A percentile compares a stretch with the other conserved stretches of the same genome.
Evolutionary conservation across 306 rosid species (phyloP).

Genomic region (Vicia villosa): DNA sequence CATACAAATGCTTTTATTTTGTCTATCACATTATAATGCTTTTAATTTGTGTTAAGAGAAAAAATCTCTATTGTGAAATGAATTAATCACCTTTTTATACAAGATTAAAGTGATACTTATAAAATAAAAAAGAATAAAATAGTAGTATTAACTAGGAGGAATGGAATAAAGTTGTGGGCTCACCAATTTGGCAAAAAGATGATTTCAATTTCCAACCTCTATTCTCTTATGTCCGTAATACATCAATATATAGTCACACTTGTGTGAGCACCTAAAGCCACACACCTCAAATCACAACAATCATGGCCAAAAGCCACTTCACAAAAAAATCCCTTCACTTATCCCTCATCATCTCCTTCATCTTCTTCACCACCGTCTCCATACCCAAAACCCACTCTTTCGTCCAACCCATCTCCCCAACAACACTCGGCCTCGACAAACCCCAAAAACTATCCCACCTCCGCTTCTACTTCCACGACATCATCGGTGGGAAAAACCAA

Average conservation of each 20-base stretch:
- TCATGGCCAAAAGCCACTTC: slow-evolving; percentile 34
- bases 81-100: no score
- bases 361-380: not conserved
- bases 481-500: slow-evolving; percentile 45
- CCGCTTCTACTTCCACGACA: slow-evolving; percentile 47
- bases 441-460: slow-evolving; percentile 54
- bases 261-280: not conserved
- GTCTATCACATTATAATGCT: no score
- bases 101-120: no score
- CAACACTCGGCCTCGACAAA: slow-evolving; percentile 30
- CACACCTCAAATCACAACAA: not conserved
- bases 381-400: slow-evolving; percentile 25
- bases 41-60: no score
- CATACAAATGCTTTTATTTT: no score
- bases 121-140: not conserved
- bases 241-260: not conserved
- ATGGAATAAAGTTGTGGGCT: not conserved
- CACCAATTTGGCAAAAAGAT: no score
- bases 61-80: no score
- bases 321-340: slow-evolving; percentile 1
- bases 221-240: no score
- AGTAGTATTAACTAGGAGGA: not conserved
- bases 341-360: not conserved
- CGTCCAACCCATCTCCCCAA: slow-evolving; percentile 32
- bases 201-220: no score